These are phyloP conservation scores for Ophiostoma novo-ulmi DNA, from an alignment of 2,329 filamentous ascomycete genomes.

Conservation along the genomic window DNA sequence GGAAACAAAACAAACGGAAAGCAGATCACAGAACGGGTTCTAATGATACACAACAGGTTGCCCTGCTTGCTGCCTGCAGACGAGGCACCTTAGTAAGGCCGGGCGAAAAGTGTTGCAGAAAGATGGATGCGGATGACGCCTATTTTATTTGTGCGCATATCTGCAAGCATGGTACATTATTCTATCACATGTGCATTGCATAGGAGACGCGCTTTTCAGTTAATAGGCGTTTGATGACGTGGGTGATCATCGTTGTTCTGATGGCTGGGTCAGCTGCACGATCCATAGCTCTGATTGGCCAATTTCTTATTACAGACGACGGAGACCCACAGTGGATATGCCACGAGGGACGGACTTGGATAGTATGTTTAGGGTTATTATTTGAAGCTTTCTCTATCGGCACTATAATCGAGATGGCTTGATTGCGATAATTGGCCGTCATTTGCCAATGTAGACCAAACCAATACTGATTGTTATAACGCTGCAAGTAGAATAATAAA, in stretches of 20 bases:
- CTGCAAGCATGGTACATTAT: neutral
- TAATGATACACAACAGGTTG: neutral
- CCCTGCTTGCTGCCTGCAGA: constrained; percentile 1
- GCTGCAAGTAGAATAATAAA: neutral
- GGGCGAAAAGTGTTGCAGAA: neutral
- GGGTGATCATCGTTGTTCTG: constrained; percentile 12
- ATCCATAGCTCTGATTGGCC: constrained; percentile 7
- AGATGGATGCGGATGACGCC: neutral
- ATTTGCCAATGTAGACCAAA: neutral
- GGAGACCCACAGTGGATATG: neutral
- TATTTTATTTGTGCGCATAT: neutral
- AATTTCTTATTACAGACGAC: neutral
- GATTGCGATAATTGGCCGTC: neutral
- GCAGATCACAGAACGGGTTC: neutral
- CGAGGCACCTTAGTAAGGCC: neutral
- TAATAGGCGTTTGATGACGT: constrained; percentile 16
- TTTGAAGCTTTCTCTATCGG: neutral
- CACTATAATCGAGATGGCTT: constrained; percentile 1
- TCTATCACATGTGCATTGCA: neutral
- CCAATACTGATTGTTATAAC: neutral
- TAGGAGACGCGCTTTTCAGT: neutral
- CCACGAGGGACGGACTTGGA: neutral
- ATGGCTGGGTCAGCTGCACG: neutral
- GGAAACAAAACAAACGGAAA: neutral
- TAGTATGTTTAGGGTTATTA: neutral